A percentile compares a stretch with the other conserved stretches of the same genome.
Evolutionary conservation across 2,329 filamentous ascomycete species (phyloP).

Genomic region (Hymenoscyphus albidus): DNA sequence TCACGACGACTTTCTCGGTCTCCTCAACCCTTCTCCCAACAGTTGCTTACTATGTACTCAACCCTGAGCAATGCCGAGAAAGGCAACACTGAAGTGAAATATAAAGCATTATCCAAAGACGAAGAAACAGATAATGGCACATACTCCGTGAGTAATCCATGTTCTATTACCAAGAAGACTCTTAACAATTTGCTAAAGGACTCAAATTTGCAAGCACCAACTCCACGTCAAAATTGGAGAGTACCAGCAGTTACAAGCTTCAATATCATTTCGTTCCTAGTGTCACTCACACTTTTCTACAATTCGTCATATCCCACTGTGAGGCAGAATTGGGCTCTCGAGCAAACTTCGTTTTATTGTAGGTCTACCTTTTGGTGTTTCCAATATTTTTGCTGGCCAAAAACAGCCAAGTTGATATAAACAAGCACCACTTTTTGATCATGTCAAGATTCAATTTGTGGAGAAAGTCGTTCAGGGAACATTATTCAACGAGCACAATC

Average conservation of each 20-base stretch:
- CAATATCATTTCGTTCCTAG: slow-evolving; percentile 1
- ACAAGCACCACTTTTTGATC: slow-evolving; percentile 8
- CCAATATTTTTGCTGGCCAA: background rate
- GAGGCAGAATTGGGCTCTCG: slow-evolving; percentile 1
- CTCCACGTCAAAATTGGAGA: background rate
- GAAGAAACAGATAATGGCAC: background rate
- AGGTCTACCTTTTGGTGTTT: background rate
- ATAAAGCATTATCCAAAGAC: background rate
- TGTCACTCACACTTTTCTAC: background rate
- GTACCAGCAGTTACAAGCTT: background rate
- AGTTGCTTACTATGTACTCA: background rate
- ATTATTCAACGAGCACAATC: slow-evolving; percentile 7
- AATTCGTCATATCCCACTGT: background rate
- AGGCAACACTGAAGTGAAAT: background rate
- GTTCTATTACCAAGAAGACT: background rate
- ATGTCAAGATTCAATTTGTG: slow-evolving; percentile 3
- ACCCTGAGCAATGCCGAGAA: background rate
- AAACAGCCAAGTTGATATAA: background rate
- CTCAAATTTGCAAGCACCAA: background rate
- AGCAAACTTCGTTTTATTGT: slow-evolving; percentile 7
- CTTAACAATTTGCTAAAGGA: background rate
- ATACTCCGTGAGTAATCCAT: background rate
- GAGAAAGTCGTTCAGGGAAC: slow-evolving; percentile 6
- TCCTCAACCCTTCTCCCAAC: background rate
- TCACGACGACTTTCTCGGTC: background rate